Evolutionary conservation across 306 rosid species (phyloP).

Genomic region (Cicer arietinum): DNA sequence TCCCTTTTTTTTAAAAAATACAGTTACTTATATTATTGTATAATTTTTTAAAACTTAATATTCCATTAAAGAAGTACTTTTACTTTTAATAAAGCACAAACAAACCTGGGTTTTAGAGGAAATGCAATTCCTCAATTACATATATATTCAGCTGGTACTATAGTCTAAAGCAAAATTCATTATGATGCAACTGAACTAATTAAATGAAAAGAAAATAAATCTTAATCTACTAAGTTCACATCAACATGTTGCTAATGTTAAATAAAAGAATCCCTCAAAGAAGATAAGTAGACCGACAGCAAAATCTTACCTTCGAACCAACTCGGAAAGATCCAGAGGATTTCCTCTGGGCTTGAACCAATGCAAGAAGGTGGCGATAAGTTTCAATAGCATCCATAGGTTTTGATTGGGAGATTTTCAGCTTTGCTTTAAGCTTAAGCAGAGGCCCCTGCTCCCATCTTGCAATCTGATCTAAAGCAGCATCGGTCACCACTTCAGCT

Average conservation of each 20-base stretch:
- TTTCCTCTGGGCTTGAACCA: slow-evolving; percentile 91
- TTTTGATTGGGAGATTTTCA: slow-evolving; percentile 72
- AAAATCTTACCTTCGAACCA: slow-evolving; percentile 63
- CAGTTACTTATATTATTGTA: too few species aligned
- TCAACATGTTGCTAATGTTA: slow-evolving; percentile 14
- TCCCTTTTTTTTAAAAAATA: background rate
- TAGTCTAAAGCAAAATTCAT: slow-evolving; percentile 3
- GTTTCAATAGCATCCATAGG: slow-evolving; percentile 93
- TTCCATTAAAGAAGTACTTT: background rate
- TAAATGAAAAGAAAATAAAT: background rate
- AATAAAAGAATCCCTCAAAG: slow-evolving; percentile 1
- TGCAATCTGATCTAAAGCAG: slow-evolving; percentile 90
- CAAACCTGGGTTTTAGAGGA: background rate
- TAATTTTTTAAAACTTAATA: background rate
- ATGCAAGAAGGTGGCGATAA: slow-evolving; percentile 86
- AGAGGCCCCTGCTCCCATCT: slow-evolving; percentile 97
- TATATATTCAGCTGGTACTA: background rate
- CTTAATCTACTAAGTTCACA: slow-evolving; percentile 17
- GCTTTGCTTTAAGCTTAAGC: slow-evolving; percentile 88
- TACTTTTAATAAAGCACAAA: background rate
- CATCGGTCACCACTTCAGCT: slow-evolving; percentile 92
- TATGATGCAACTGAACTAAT: slow-evolving; percentile 15
- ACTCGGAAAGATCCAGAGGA: slow-evolving; percentile 73
- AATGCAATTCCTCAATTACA: slow-evolving; percentile 10
- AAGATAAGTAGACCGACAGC: slow-evolving; percentile 31